Evolutionary conservation across 2,329 filamentous ascomycete genomes (phyloP), one percentile per base, ranked within the genome.

Genomic region (Clonostachys sp.): DNA sequence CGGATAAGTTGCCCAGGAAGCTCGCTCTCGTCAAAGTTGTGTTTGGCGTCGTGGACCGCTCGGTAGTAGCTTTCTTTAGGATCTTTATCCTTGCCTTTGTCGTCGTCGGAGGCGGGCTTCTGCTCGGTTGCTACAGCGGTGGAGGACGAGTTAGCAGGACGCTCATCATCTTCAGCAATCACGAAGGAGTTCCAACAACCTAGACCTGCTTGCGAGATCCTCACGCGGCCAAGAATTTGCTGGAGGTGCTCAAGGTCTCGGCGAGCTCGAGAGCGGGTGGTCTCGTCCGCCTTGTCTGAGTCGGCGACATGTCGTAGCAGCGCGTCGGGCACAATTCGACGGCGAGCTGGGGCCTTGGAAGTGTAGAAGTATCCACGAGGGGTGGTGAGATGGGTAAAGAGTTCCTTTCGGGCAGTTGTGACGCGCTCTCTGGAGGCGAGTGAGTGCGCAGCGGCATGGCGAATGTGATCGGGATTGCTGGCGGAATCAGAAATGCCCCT

Each of bases 1-100:
- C 73, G 68, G 12, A 71, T 48, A 8, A 73, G 55, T 16, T 62
- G 61, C 30, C 74, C 72, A 4, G 74, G 74, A 5, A 78, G 65
- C 0, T 61, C 38, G 7, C 35, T 36, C 49, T 74, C 66, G 45
- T 66, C 56, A 5, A 56, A 48, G 18, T 55, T 63, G 46, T 73
- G 60, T 34, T 70, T 53, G 49, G 71, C 70, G 41, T 76, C 67
- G 49, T 74, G 72, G 6, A 77, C 62, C 14, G 67, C 67, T n/a
- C 72, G 67, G 36, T 69, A 66, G 14, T 66, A 61, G 20, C 59
- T 45, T 5, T 62, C 48, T 34, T 65, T 55, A 4, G 53, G 45
- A 9, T 45, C 41, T 8, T 48, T 44, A n/a, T 54, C 41, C 16
- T 47, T 43, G 1, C 39, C 42, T 42, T 56, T 39, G 43, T 45